A percentile compares a stretch with the other conserved stretches of the same genome.
phyloP scores from a whole-genome alignment of 2,329 filamentous ascomycete species.

The Fusarium sp. region DNA sequence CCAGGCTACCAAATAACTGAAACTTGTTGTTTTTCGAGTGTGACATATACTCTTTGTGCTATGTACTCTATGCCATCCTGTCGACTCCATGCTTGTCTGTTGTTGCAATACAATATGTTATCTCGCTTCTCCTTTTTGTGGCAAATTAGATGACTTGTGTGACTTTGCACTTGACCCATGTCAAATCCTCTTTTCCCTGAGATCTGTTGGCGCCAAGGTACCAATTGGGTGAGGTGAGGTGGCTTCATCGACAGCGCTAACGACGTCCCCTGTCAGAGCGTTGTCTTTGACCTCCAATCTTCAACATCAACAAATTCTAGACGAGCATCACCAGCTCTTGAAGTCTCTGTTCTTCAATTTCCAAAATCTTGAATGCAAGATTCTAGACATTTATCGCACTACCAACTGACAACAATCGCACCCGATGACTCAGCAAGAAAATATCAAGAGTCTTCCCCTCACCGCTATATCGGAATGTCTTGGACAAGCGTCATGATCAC shows the following conservation, averaged over 20 bases:
- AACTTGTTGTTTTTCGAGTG: background rate
- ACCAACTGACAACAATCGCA: accelerated
- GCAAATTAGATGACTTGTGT: conserved; percentile 4
- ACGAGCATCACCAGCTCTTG: background rate
- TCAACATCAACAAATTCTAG: background rate
- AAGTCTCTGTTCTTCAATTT: background rate
- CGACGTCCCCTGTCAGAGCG: background rate
- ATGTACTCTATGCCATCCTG: no score
- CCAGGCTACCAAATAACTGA: background rate
- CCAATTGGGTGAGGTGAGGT: background rate
- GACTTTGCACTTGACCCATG: background rate
- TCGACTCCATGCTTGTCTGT: background rate
- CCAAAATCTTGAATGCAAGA: background rate
- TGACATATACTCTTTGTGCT: background rate
- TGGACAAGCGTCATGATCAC: conserved; percentile 5
- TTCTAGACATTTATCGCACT: background rate
- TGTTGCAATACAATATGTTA: background rate
- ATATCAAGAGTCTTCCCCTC: background rate
- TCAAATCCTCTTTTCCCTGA: background rate
- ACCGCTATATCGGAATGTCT: conserved; percentile 5
- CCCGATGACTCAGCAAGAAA: background rate
- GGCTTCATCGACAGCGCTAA: conserved; percentile 4
- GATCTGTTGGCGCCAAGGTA: background rate
- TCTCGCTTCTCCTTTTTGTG: conserved; percentile 11
- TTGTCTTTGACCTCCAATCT: background rate